phyloP scores from a whole-genome alignment of 1,139 yeast genomes.

The Saccharomyces pastorianus region DNA sequence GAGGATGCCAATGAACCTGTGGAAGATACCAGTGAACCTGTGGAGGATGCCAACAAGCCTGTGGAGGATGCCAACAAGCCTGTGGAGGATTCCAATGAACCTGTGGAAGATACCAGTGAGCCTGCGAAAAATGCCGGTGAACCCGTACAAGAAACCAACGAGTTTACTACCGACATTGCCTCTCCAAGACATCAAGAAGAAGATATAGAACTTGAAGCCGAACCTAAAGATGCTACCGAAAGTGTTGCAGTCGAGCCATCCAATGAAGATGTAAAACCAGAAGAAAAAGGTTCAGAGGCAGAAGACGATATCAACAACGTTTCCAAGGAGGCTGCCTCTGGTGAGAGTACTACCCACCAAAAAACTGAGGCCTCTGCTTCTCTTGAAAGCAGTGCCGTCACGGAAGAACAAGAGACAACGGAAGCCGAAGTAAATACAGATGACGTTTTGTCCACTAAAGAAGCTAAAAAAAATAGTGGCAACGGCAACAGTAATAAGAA shows the following conservation, averaged over 20 bases:
- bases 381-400: conserved; percentile 1
- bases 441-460: background rate
- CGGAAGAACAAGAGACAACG: conserved; percentile 4
- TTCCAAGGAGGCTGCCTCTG: background rate
- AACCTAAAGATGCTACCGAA: conserved; percentile 2
- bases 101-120: no score
- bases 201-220: conserved; percentile 7
- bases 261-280: background rate
- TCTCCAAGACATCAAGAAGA: conserved; percentile 1
- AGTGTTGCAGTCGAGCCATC: conserved; percentile 1
- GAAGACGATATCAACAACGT: background rate
- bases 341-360: background rate
- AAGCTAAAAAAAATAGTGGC: background rate
- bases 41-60: background rate
- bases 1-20: background rate
- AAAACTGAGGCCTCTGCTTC: background rate
- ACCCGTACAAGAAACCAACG: background rate
- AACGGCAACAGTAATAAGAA: conserved; percentile 6
- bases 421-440: conserved; percentile 1
- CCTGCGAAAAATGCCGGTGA: background rate
- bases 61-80: no score
- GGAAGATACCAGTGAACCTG: background rate
- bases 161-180: background rate
- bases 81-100: background rate
- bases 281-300: background rate